A percentile compares a stretch with the other conserved stretches of the same genome.
Evolutionary conservation across 805 yeast genomes (phyloP).

Genomic region (Hanseniaspora meyeri): DNA sequence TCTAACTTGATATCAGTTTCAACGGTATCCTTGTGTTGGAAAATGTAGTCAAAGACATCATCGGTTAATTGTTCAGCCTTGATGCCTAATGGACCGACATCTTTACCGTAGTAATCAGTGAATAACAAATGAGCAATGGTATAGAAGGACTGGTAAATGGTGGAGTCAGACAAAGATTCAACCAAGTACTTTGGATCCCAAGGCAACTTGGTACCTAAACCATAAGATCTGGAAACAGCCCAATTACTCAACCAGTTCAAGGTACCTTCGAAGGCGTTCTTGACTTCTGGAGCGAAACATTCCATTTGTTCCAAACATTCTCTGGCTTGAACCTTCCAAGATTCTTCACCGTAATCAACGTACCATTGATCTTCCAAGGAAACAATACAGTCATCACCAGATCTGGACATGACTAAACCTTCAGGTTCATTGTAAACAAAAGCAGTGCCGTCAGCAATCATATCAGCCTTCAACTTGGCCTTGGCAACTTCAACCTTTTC

Average conservation of each 20-base stretch:
- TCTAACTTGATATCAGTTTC: conserved; percentile 48
- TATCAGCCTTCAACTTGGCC: conserved; percentile 69
- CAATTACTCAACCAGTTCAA: conserved; percentile 94
- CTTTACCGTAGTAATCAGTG: conserved; percentile 70
- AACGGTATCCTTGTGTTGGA: conserved; percentile 52
- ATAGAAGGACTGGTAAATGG: conserved; percentile 88
- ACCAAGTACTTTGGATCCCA: conserved; percentile 93
- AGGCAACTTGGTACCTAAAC: conserved; percentile 87
- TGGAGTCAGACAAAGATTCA: conserved; percentile 91
- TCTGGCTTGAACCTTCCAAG: conserved; percentile 71
- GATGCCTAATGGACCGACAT: conserved; percentile 59
- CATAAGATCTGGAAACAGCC: conserved; percentile 96
- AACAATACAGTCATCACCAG: conserved; percentile 93
- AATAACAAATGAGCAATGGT: conserved; percentile 82
- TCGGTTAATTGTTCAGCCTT: conserved; percentile 78
- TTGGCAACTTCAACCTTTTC: conserved; percentile 86
- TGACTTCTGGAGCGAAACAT: conserved; percentile 69
- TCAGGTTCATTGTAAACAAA: conserved; percentile 94
- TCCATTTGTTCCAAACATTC: conserved; percentile 69
- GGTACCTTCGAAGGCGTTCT: conserved; percentile 85
- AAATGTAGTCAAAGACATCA: conserved; percentile 84
- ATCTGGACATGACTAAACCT: conserved; percentile 75
- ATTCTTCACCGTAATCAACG: conserved; percentile 88
- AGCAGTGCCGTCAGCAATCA: conserved; percentile 66
- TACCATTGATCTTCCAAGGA: conserved; percentile 98